Evolutionary conservation across 148 eudicot genomes (phyloP).

Genomic region (Talinum fruticosum): DNA sequence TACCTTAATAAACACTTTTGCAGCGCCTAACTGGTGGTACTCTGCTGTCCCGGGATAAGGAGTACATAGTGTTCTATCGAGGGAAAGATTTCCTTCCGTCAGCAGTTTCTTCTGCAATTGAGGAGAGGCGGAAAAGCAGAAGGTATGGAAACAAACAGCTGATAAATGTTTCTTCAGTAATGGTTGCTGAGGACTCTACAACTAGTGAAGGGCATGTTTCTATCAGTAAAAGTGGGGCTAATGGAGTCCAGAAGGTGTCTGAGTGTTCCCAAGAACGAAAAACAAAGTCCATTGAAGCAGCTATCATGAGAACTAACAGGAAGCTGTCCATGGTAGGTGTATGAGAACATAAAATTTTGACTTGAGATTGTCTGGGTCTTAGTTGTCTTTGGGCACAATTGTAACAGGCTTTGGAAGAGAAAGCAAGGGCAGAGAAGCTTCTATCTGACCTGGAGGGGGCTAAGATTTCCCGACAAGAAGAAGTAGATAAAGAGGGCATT

Average conservation of each 20-base stretch:
- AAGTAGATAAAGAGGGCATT: conserved; percentile 79
- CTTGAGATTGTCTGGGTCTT: conserved; percentile 12
- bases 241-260: conserved; percentile 26
- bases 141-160: conserved; percentile 25
- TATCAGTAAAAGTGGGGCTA: conserved; percentile 28
- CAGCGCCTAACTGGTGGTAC: conserved; percentile 87
- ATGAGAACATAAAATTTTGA: not conserved
- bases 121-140: conserved; percentile 61
- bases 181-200: conserved; percentile 21
- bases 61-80: conserved; percentile 74
- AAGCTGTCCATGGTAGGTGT: conserved; percentile 67
- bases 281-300: conserved; percentile 41
- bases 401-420: conserved; percentile 59
- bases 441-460: conserved; percentile 69
- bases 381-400: conserved; percentile 22
- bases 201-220: conserved; percentile 18
- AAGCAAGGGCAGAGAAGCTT: conserved; percentile 69
- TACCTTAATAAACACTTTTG: conserved; percentile 19
- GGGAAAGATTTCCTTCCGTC: conserved; percentile 97
- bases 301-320: conserved; percentile 45
- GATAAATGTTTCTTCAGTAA: conserved; percentile 29
- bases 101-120: conserved; percentile 83
- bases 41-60: conserved; percentile 80
- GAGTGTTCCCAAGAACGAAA: conserved; percentile 38
- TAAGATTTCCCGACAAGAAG: conserved; percentile 44